Evolutionary conservation across 257 asterid species (phyloP).

Genomic region (Solanum pinnatisectum): DNA sequence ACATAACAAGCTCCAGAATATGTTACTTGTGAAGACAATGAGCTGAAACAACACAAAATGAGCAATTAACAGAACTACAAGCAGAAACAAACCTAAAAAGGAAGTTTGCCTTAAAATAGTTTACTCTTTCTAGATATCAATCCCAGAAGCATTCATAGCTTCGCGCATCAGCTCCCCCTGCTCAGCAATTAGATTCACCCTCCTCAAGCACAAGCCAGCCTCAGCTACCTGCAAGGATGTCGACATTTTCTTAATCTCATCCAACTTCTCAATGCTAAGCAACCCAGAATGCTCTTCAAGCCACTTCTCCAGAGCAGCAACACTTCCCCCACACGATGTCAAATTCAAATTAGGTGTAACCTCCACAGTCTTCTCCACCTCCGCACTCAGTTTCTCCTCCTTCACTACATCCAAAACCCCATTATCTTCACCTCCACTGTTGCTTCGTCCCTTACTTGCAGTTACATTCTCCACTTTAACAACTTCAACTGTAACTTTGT

Average conservation of each 20-base stretch:
- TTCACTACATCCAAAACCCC: constrained; percentile 4
- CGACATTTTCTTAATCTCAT: constrained; percentile 31
- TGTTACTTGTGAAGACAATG: not conserved
- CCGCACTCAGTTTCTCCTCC: not conserved
- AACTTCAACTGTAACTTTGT: not conserved
- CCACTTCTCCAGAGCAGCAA: constrained; percentile 20
- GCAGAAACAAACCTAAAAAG: not conserved
- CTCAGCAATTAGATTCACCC: constrained; percentile 18
- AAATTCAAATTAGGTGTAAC: not conserved
- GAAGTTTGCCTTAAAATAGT: not conserved
- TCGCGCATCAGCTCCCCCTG: constrained; percentile 26
- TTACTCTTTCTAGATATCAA: not conserved
- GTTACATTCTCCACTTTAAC: constrained; percentile 13
- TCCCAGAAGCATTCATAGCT: constrained; percentile 5
- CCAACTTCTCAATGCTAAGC: constrained; percentile 16
- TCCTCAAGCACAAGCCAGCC: constrained; percentile 11
- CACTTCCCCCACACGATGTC: not conserved
- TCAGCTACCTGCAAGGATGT: constrained; percentile 20
- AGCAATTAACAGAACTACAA: not conserved
- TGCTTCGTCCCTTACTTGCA: constrained; percentile 12
- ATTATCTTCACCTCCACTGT: not conserved
- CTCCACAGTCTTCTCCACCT: constrained; percentile 2
- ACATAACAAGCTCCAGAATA: not conserved
- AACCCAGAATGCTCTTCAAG: constrained; percentile 12
- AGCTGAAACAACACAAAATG: not conserved